Conservation (phyloP, 2,329 filamentous ascomycete genomes). For the Leptodontidium sp. region DNA sequence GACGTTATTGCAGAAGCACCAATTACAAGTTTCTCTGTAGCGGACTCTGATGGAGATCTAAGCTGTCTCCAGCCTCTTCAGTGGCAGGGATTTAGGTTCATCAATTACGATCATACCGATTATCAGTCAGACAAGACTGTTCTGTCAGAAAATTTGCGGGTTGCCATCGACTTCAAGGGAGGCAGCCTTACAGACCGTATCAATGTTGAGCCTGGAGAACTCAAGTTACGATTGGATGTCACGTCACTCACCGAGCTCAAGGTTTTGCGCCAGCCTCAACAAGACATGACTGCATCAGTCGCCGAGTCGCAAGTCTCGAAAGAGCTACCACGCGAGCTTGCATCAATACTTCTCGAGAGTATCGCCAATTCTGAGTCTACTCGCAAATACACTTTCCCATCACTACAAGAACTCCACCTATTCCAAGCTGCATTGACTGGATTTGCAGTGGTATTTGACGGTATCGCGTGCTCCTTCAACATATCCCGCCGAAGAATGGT, state of each 20-base stretch:
- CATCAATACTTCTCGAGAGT: slow-evolving; percentile 56
- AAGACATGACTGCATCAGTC: slow-evolving; percentile 79
- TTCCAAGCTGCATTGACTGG: slow-evolving; percentile 85
- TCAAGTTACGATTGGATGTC: slow-evolving; percentile 72
- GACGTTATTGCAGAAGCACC: slow-evolving; percentile 74
- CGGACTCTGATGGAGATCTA: slow-evolving; percentile 55
- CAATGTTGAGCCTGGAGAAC: slow-evolving; percentile 80
- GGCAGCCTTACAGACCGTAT: slow-evolving; percentile 85
- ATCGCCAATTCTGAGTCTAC: slow-evolving; percentile 68
- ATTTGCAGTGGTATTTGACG: slow-evolving; percentile 78
- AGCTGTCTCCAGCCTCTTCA: slow-evolving; percentile 49
- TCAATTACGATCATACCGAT: slow-evolving; percentile 71
- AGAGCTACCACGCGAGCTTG: slow-evolving; percentile 69
- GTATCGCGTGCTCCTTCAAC: slow-evolving; percentile 75
- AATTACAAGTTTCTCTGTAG: slow-evolving; percentile 70
- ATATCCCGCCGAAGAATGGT: slow-evolving; percentile 89
- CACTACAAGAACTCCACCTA: slow-evolving; percentile 72
- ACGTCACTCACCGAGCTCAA: slow-evolving; percentile 66
- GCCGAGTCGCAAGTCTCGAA: slow-evolving; percentile 71
- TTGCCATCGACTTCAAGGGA: slow-evolving; percentile 78
- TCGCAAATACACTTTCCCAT: slow-evolving; percentile 75
- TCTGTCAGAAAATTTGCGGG: slow-evolving; percentile 77
- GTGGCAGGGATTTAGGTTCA: slow-evolving; percentile 74
- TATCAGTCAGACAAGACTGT: slow-evolving; percentile 71
- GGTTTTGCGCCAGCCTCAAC: slow-evolving; percentile 75